Conservation (phyloP, 148 eudicot species). For the Silene uniflora region DNA sequence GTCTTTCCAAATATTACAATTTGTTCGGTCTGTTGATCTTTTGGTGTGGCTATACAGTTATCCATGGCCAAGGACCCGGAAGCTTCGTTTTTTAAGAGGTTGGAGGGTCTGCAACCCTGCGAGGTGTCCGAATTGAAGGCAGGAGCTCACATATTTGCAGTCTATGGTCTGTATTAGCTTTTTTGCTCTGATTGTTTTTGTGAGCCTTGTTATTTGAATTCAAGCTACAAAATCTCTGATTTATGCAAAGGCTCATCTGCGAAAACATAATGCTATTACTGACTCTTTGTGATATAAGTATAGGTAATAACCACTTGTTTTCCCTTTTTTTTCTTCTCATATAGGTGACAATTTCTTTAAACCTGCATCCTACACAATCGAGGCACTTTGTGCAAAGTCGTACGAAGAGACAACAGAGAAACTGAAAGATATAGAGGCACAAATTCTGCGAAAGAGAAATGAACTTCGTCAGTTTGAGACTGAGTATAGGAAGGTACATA, state of each 20-base stretch:
- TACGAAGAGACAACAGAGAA: constrained; percentile 61
- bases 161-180: constrained; percentile 60
- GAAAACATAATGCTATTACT: not conserved
- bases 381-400: constrained; percentile 77
- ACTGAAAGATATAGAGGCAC: constrained; percentile 60
- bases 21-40: constrained; percentile 7
- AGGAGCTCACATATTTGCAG: constrained; percentile 96
- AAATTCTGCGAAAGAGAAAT: constrained; percentile 60
- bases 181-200: not conserved
- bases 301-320: constrained; percentile 53
- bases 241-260: not conserved
- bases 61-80: constrained; percentile 99
- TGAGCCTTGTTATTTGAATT: constrained; percentile 10
- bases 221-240: not conserved
- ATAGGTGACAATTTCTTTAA: constrained; percentile 92
- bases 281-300: constrained; percentile 19
- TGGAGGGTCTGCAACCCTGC: constrained; percentile 98
- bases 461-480: constrained; percentile 94
- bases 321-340: constrained; percentile 28
- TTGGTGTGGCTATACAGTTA: constrained; percentile 46
- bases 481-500: constrained; percentile 79
- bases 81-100: constrained; percentile 93
- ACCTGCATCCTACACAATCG: constrained; percentile 88
- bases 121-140: constrained; percentile 86
- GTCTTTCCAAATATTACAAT: not conserved